Evolutionary conservation across 1,284 basidiomycete genomes (phyloP), one percentile per base, ranked within the genome.

Genomic region (Moniliella sp.): DNA sequence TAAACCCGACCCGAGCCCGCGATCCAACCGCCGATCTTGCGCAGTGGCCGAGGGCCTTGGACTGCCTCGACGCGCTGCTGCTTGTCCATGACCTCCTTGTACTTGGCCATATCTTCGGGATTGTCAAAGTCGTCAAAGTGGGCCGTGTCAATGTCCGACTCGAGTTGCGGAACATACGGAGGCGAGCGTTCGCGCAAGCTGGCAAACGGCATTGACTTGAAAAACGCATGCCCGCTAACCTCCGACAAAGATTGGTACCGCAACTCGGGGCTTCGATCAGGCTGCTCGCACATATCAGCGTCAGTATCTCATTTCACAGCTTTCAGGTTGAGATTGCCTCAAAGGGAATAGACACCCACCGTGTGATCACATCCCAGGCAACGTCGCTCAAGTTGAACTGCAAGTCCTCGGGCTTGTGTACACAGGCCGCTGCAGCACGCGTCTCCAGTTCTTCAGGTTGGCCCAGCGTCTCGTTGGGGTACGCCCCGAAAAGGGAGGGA

Each of bases 381-480:
- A 76, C 64, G 59, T 99, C 88, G 2, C 73, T 73, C 43, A 99
- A 67, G 64, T 97, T 99, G 69, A 97, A 99, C 48, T 97, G 83
- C 32, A 88, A 67, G 62, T 97, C 91, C 59, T 97, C 86, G 2
- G 79, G 78, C 45, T 80, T 77, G 57, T 93, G 53, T 97, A 97
- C 45, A 91, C 78, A 1, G 91, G 91, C 40, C 91, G 65, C 13
- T 78, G 69, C 3, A 99, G 69, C 3, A 86, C 55, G 47, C 78
- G 78, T 15, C 75, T 72, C 91, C 91, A 99, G 61, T 93, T 94
- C 65, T 94, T 94, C 48, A 99, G 66, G 62, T 97, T 97, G 13
- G 83, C 83, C 84, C 91, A 99, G 0, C 91, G 97, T 64, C 97
- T 91, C 51, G 97, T 86, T 0, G 86, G 78, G 0, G 78, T 83